Evolutionary conservation across 2,329 filamentous ascomycete genomes (phyloP).

Genomic region (Clonostachys rosea): DNA sequence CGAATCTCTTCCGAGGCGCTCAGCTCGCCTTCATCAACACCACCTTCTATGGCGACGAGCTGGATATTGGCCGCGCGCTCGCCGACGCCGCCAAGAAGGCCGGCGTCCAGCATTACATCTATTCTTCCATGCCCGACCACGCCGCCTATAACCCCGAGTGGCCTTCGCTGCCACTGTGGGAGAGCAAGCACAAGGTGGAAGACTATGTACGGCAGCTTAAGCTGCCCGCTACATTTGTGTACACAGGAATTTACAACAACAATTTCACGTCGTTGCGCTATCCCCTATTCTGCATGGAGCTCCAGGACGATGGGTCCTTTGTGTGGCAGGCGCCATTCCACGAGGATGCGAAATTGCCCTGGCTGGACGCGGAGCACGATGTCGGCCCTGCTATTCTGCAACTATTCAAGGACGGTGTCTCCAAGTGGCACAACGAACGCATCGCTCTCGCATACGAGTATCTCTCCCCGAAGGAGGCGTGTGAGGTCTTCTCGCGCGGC

Average conservation of each 20-base stretch:
- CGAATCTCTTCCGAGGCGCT: slow-evolving; percentile 74
- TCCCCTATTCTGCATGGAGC: slow-evolving; percentile 92
- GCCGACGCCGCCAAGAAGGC: slow-evolving; percentile 85
- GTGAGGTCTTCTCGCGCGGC: slow-evolving; percentile 72
- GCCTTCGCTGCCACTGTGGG: slow-evolving; percentile 87
- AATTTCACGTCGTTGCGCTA: slow-evolving; percentile 94
- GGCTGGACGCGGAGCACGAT: slow-evolving; percentile 95
- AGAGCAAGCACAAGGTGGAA: slow-evolving; percentile 87
- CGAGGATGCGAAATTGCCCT: slow-evolving; percentile 81
- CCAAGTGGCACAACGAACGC: slow-evolving; percentile 74
- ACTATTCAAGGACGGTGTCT: slow-evolving; percentile 88
- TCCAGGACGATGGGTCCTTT: slow-evolving; percentile 80
- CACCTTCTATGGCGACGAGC: slow-evolving; percentile 92
- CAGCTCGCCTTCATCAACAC: slow-evolving; percentile 97
- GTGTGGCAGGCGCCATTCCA: slow-evolving; percentile 93
- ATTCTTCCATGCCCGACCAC: slow-evolving; percentile 96
- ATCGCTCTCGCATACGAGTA: slow-evolving; percentile 90
- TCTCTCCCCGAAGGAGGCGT: slow-evolving; percentile 78
- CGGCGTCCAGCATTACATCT: slow-evolving; percentile 86
- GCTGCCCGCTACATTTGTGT: slow-evolving; percentile 86
- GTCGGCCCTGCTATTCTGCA: slow-evolving; percentile 88
- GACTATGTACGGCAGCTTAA: slow-evolving; percentile 81
- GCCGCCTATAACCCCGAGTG: slow-evolving; percentile 70
- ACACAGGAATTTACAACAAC: slow-evolving; percentile 98
- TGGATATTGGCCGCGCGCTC: slow-evolving; percentile 80